Percentiles rank a stretch among this genome's conserved stretches.
Evolutionary conservation across 1,139 yeast genomes (phyloP).

Genomic region (Diutina catenulata): DNA sequence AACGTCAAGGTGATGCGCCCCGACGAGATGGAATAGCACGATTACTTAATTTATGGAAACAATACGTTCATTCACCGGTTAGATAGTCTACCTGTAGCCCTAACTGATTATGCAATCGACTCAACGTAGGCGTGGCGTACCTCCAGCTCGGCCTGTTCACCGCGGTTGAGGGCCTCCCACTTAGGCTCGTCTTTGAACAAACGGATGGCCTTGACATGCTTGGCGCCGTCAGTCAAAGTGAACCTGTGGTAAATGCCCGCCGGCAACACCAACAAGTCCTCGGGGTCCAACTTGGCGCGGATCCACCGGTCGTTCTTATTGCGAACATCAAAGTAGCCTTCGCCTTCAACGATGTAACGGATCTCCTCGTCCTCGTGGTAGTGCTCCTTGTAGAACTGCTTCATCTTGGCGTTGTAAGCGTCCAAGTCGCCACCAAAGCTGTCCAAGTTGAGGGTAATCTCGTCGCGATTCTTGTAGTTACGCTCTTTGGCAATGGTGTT

Average conservation of each 20-base stretch:
- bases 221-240: constrained; percentile 48
- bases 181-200: constrained; percentile 91
- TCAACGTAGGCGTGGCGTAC: constrained; percentile 23
- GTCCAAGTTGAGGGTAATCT: constrained; percentile 45
- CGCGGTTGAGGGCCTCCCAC: constrained; percentile 82
- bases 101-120: constrained; percentile 15
- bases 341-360: constrained; percentile 79
- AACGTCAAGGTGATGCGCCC: constrained; percentile 45
- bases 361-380: constrained; percentile 97
- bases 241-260: constrained; percentile 92
- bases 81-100: no score
- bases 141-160: constrained; percentile 16
- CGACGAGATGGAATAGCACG: neutral
- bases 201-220: constrained; percentile 66
- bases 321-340: constrained; percentile 86
- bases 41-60: neutral
- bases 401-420: constrained; percentile 53
- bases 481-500: constrained; percentile 58
- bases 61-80: no score
- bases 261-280: constrained; percentile 69
- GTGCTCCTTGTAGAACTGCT: constrained; percentile 73
- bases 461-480: constrained; percentile 71
- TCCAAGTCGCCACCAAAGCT: constrained; percentile 52
- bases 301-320: constrained; percentile 66
- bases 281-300: constrained; percentile 48